Evolutionary conservation across 805 yeast genomes (phyloP).

Genomic region (Brettanomyces anomalus): DNA sequence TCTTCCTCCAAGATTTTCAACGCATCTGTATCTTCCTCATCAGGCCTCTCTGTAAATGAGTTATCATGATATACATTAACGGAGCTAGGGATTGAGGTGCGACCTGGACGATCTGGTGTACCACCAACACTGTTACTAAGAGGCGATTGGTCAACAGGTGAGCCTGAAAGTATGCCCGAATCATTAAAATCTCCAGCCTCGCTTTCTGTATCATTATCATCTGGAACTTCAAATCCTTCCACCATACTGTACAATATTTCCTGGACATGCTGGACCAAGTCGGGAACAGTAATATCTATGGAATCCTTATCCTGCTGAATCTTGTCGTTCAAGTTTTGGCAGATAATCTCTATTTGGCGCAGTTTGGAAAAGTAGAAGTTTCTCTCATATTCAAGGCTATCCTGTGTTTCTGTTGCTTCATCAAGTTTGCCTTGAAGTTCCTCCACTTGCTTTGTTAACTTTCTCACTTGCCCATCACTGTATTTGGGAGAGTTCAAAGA

Average conservation of each 20-base stretch:
- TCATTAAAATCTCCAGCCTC: neutral
- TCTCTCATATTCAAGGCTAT: conserved; percentile 70
- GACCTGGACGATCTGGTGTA: too few relatives aligned
- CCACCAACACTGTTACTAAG: too few relatives aligned
- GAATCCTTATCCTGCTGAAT: conserved; percentile 27
- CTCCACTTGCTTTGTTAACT: conserved; percentile 34
- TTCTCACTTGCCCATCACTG: neutral
- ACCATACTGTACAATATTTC: conserved; percentile 72
- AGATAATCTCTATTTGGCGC: conserved; percentile 77
- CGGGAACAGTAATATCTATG: conserved; percentile 24
- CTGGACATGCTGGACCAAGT: conserved; percentile 54
- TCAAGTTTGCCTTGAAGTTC: conserved; percentile 45
- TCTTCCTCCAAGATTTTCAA: conserved; percentile 27
- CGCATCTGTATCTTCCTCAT: conserved; percentile 7
- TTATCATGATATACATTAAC: too few relatives aligned
- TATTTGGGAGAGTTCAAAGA: neutral
- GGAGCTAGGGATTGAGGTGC: too few relatives aligned
- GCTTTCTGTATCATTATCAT: conserved; percentile 13
- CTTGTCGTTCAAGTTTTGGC: conserved; percentile 52
- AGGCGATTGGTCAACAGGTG: too few relatives aligned
- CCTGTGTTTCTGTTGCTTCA: conserved; percentile 51
- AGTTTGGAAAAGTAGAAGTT: conserved; percentile 85
- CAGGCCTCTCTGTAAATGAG: conserved; percentile 4
- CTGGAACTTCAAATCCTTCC: conserved; percentile 72
- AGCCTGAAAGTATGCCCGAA: too few relatives aligned